Evolutionary conservation across 2,329 filamentous ascomycete species (phyloP).

Genomic region (Lasiodiplodia theobromae): DNA sequence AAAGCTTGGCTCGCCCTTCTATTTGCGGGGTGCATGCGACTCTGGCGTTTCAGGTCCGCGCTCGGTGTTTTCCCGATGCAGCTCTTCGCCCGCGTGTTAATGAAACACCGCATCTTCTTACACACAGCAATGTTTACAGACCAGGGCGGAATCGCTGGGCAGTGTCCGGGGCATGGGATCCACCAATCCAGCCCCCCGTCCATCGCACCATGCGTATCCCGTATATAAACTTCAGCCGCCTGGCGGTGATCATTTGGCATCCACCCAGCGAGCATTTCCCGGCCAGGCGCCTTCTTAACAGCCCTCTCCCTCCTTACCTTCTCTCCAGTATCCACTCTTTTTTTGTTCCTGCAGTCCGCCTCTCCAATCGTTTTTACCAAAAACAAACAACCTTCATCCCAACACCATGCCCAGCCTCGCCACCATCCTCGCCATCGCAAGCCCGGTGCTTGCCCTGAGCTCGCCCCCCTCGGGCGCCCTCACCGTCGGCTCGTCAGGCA

Average conservation of each 20-base stretch:
- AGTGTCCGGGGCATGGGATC: neutral
- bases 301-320: neutral
- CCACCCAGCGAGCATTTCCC: slow-evolving; percentile 8
- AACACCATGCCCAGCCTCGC: slow-evolving; percentile 13
- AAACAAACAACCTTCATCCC: neutral
- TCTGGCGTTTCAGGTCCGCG: slow-evolving; percentile 9
- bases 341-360: neutral
- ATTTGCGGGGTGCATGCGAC: slow-evolving; percentile 15
- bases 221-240: slow-evolving; percentile 14
- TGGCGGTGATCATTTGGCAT: slow-evolving; percentile 4
- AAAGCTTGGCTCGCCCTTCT: slow-evolving; percentile 13
- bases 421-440: slow-evolving; percentile 18
- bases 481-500: slow-evolving; percentile 46
- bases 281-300: slow-evolving; percentile 19
- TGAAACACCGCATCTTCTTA: neutral
- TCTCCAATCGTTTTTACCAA: neutral
- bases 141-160: neutral
- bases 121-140: neutral
- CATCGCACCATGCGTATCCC: neutral
- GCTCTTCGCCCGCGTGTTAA: slow-evolving; percentile 9
- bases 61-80: slow-evolving; percentile 1
- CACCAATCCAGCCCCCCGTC: neutral
- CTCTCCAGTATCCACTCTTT: slow-evolving; percentile 6
- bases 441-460: slow-evolving; percentile 40
- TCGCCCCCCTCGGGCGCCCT: slow-evolving; percentile 57